phyloP scores from a whole-genome alignment of 805 yeast species.

The Nakazawaea ambrosiae region DNA sequence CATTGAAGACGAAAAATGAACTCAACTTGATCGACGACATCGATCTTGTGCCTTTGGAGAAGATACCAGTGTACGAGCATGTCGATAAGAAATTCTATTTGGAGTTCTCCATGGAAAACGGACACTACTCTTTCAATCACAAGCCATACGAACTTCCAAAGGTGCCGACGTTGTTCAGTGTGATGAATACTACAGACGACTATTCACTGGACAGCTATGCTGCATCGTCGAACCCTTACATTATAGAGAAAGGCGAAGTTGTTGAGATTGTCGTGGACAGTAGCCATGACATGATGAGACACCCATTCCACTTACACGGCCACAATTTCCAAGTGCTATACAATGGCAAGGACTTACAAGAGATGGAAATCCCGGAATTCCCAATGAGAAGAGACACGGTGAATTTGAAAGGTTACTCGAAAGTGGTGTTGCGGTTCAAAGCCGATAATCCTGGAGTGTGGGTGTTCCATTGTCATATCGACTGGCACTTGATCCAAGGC shows the following conservation, averaged over 20 bases:
- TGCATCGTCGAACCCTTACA: conserved; percentile 32
- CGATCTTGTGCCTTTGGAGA: conserved; percentile 23
- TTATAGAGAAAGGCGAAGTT: conserved; percentile 30
- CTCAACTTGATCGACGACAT: conserved; percentile 28
- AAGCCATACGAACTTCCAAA: conserved; percentile 30
- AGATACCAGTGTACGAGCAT: conserved; percentile 16
- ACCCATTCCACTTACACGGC: conserved; percentile 43
- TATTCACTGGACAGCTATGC: conserved; percentile 26
- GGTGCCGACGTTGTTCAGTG: conserved; percentile 36
- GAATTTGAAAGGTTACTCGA: conserved; percentile 32
- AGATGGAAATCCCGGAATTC: conserved; percentile 29
- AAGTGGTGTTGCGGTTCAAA: conserved; percentile 33
- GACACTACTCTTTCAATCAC: conserved; percentile 34
- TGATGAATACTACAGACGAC: conserved; percentile 24
- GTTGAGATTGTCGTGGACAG: conserved; percentile 37
- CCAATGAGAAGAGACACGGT: conserved; percentile 37
- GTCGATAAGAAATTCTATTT: conserved; percentile 23
- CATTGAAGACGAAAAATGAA: conserved; percentile 22
- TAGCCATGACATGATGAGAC: conserved; percentile 34
- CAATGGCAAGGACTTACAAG: conserved; percentile 27
- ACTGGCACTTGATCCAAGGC: conserved; percentile 97
- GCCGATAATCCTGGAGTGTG: conserved; percentile 42
- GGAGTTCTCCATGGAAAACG: conserved; percentile 34
- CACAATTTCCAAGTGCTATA: conserved; percentile 35
- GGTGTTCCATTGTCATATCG: conserved; percentile 58